A percentile compares a stretch with the other conserved stretches of the same genome.
These are phyloP conservation scores for Paratinospora sagittata DNA, from an alignment of 164 flowering plant genomes.

Conservation along the genomic window DNA sequence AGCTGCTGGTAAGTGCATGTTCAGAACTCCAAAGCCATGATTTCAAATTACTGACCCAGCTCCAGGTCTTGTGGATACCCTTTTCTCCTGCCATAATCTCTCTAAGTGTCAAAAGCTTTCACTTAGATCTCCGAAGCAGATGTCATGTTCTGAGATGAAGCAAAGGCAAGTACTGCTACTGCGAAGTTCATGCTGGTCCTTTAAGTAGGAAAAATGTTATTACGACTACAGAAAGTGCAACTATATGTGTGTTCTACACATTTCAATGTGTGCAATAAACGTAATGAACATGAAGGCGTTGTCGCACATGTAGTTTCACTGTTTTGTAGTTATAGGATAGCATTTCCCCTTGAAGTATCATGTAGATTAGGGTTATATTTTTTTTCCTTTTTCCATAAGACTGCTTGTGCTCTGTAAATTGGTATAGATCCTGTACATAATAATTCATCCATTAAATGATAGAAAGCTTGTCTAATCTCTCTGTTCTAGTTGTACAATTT, in stretches of 20 bases:
- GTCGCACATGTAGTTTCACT: no score
- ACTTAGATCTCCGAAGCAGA: background rate
- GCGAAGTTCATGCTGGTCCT: background rate
- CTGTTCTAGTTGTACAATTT: no score
- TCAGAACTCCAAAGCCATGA: background rate
- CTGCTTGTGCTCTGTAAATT: background rate
- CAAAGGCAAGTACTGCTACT: background rate
- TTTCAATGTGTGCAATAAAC: no score
- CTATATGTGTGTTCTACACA: no score
- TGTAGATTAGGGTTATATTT: background rate
- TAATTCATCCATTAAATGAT: background rate
- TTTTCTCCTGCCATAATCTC: background rate
- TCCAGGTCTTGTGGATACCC: background rate
- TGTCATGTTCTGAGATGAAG: background rate
- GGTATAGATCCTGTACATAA: background rate
- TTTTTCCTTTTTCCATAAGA: background rate
- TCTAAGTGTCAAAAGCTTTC: background rate
- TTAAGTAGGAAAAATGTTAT: background rate
- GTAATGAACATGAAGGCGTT: no score
- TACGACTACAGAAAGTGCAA: no score
- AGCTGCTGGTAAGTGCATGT: background rate
- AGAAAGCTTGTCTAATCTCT: background rate
- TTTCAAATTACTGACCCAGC: background rate
- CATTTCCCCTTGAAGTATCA: background rate
- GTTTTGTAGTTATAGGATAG: no score